These are phyloP conservation scores for Cryptococcus sp. DNA, from an alignment of 1,284 basidiomycete genomes.

Conservation along the genomic window DNA sequence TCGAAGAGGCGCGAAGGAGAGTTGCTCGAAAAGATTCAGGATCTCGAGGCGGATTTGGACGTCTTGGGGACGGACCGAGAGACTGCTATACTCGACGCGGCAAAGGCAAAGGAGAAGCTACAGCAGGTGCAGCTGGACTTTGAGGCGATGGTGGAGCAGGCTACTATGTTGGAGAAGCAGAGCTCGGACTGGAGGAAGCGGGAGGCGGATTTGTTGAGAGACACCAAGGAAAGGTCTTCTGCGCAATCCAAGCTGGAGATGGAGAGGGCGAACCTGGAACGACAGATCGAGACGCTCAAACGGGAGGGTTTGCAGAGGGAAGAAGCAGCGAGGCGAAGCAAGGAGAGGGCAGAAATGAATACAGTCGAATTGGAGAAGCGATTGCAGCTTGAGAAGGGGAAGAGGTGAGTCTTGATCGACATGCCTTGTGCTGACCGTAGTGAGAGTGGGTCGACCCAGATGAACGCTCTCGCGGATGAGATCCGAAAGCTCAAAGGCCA, in stretches of 20 bases:
- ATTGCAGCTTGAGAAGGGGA: conserved; percentile 60
- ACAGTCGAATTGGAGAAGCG: conserved; percentile 69
- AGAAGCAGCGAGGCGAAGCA: conserved; percentile 68
- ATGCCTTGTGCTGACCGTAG: conserved; percentile 46
- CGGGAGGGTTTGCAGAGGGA: conserved; percentile 67
- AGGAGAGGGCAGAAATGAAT: conserved; percentile 66
- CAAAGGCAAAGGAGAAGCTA: conserved; percentile 23
- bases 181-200: conserved; percentile 63
- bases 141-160: conserved; percentile 74
- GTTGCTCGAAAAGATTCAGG: conserved; percentile 75
- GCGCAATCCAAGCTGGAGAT: conserved; percentile 48
- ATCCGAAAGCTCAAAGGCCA: conserved; percentile 70
- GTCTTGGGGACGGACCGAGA: conserved; percentile 80
- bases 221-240: conserved; percentile 32
- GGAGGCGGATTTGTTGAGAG: conserved; percentile 55
- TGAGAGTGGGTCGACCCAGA: conserved; percentile 58
- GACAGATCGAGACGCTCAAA: conserved; percentile 66
- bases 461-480: conserved; percentile 60
- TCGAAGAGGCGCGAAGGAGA: conserved; percentile 78
- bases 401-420: conserved; percentile 54
- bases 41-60: conserved; percentile 77
- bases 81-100: conserved; percentile 51
- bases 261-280: conserved; percentile 55
- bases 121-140: conserved; percentile 51
- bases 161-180: conserved; percentile 70